Percentiles rank a stretch among this genome's conserved stretches.
These are phyloP conservation scores for Penicillium coffeae DNA, from an alignment of 495 filamentous ascomycete genomes.

Conservation along the genomic window DNA sequence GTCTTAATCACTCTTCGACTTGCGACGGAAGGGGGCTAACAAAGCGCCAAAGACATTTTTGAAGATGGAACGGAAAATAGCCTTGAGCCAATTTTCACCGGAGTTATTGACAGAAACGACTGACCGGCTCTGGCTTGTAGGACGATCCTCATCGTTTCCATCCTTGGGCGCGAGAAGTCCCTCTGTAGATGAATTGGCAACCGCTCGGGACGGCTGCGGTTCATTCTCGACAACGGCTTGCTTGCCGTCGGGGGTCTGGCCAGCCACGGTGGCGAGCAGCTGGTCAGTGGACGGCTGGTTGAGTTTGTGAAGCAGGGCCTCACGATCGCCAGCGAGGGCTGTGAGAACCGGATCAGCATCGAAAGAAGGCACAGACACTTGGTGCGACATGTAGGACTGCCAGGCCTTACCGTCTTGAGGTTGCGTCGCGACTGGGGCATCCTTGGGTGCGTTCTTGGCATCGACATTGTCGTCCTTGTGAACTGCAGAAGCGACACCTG, in stretches of 20 bases:
- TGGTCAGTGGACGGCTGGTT: conserved; percentile 33
- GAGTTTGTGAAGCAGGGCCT: conserved; percentile 34
- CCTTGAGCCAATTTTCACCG: conserved; percentile 44
- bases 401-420: conserved; percentile 28
- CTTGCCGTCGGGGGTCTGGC: conserved; percentile 9
- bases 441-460: conserved; percentile 14
- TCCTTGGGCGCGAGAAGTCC: conserved; percentile 5
- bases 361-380: conserved; percentile 21
- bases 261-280: conserved; percentile 12
- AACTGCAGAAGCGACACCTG: conserved; percentile 14
- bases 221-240: conserved; percentile 10
- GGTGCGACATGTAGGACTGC: conserved; percentile 12
- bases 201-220: conserved; percentile 12
- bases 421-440: conserved; percentile 13
- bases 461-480: conserved; percentile 11
- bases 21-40: conserved; percentile 41
- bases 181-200: conserved; percentile 7
- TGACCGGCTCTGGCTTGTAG: conserved; percentile 43
- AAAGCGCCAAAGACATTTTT: conserved; percentile 38
- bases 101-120: conserved; percentile 42
- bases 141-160: conserved; percentile 33
- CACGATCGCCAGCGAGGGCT: conserved; percentile 37
- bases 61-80: conserved; percentile 42
- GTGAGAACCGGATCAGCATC: conserved; percentile 38
- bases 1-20: conserved; percentile 32